These are phyloP conservation scores for Gnomoniopsis sp. DNA, from an alignment of 2,329 filamentous ascomycete species.

Conservation along the genomic window DNA sequence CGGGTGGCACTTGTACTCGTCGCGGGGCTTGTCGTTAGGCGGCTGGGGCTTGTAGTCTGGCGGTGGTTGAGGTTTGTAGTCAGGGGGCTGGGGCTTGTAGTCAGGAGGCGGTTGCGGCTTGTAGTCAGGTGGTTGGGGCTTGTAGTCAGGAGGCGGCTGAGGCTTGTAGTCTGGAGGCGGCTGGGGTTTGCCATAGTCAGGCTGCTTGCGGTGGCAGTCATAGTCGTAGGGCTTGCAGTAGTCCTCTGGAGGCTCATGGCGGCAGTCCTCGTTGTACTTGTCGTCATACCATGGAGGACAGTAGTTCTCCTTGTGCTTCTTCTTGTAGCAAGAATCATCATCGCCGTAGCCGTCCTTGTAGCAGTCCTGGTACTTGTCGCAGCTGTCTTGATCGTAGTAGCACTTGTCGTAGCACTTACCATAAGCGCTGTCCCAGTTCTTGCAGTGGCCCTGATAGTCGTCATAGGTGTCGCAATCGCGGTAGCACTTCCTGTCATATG, in stretches of 20 bases:
- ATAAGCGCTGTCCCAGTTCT: neutral
- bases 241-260: neutral
- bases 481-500: conserved; percentile 11
- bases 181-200: neutral
- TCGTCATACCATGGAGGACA: conserved; percentile 1
- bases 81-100: neutral
- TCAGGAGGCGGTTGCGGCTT: neutral
- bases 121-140: too few relatives aligned
- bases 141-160: too few relatives aligned
- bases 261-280: neutral
- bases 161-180: neutral
- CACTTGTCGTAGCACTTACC: conserved; percentile 4
- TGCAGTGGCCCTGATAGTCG: conserved; percentile 8
- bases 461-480: conserved; percentile 8
- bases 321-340: conserved; percentile 1
- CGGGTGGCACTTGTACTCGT: conserved; percentile 2
- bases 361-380: conserved; percentile 6
- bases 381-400: neutral
- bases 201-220: conserved; percentile 3
- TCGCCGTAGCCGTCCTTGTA: conserved; percentile 5
- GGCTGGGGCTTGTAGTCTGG: neutral
- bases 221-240: conserved; percentile 12
- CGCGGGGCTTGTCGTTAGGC: neutral
- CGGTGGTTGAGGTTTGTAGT: too few relatives aligned
- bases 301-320: neutral